Evolutionary conservation across 1,284 basidiomycete species (phyloP).

Genomic region (Athelia sp.): DNA sequence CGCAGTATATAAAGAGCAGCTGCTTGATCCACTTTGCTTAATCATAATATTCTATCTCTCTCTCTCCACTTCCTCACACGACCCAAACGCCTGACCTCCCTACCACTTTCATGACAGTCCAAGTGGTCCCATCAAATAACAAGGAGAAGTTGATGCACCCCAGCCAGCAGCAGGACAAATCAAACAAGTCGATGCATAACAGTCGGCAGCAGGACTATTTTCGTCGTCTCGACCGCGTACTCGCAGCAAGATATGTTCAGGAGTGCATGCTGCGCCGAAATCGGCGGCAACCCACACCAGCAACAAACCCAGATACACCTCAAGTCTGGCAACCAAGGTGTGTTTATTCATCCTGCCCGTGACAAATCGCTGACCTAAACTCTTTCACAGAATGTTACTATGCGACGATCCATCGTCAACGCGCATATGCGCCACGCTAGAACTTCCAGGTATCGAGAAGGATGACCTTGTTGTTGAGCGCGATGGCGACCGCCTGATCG

Average conservation of each 20-base stretch:
- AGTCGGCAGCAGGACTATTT: slow-evolving; percentile 3
- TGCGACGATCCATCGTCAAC: slow-evolving; percentile 39
- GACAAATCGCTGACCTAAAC: background rate
- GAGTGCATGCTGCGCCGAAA: slow-evolving; percentile 10
- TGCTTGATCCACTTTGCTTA: too few relatives aligned
- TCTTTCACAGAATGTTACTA: slow-evolving; percentile 45
- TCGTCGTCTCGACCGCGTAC: slow-evolving; percentile 11
- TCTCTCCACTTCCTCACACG: too few relatives aligned
- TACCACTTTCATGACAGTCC: too few relatives aligned
- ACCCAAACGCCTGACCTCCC: too few relatives aligned
- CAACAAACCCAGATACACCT: background rate
- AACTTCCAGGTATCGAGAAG: slow-evolving; percentile 52
- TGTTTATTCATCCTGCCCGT: slow-evolving; percentile 4
- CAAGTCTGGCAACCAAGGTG: slow-evolving; percentile 26
- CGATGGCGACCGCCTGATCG: slow-evolving; percentile 34
- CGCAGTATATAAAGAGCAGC: too few relatives aligned
- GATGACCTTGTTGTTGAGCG: slow-evolving; percentile 41
- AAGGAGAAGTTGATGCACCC: too few relatives aligned
- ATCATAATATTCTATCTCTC: too few relatives aligned
- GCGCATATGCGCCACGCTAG: slow-evolving; percentile 41
- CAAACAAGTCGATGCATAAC: background rate
- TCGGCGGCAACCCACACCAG: slow-evolving; percentile 2
- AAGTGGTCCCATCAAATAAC: too few relatives aligned
- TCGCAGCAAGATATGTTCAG: slow-evolving; percentile 12
- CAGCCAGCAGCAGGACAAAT: too few relatives aligned